These are phyloP conservation scores for Oxyria digyna DNA, from an alignment of 148 eudicot genomes.

Conservation along the genomic window DNA sequence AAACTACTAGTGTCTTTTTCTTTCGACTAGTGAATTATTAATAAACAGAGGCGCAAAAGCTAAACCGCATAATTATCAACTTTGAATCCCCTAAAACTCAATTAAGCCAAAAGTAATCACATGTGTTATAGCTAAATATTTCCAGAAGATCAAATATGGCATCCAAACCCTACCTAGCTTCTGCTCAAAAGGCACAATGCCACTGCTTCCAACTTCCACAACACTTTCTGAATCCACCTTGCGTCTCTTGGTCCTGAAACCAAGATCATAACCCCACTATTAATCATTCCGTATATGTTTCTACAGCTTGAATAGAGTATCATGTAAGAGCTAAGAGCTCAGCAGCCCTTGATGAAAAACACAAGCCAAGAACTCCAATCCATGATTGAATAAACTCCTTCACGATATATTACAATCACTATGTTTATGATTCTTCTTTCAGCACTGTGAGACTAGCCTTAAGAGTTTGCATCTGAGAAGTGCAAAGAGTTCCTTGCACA, in stretches of 20 bases:
- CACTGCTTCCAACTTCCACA: constrained; percentile 20
- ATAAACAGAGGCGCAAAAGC: background rate
- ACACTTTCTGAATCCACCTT: constrained; percentile 36
- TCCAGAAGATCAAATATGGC: constrained; percentile 1
- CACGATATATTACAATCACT: background rate
- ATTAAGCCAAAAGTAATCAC: background rate
- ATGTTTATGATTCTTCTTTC: background rate
- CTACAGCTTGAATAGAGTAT: background rate
- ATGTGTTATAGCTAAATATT: no score
- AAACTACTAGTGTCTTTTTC: background rate
- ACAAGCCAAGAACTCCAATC: background rate
- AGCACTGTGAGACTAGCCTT: background rate
- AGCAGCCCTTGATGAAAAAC: background rate
- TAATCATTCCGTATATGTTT: background rate
- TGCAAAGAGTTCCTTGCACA: background rate
- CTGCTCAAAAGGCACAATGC: constrained; percentile 21
- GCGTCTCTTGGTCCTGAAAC: constrained; percentile 48
- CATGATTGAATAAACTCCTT: background rate
- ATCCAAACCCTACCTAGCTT: constrained; percentile 19
- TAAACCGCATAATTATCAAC: background rate
- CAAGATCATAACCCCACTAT: background rate
- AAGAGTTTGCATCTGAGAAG: background rate
- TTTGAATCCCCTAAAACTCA: background rate
- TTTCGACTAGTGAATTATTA: background rate
- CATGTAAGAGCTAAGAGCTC: background rate